phyloP scores from a whole-genome alignment of 2,329 filamentous ascomycete genomes.

The Penicillium palitans region DNA sequence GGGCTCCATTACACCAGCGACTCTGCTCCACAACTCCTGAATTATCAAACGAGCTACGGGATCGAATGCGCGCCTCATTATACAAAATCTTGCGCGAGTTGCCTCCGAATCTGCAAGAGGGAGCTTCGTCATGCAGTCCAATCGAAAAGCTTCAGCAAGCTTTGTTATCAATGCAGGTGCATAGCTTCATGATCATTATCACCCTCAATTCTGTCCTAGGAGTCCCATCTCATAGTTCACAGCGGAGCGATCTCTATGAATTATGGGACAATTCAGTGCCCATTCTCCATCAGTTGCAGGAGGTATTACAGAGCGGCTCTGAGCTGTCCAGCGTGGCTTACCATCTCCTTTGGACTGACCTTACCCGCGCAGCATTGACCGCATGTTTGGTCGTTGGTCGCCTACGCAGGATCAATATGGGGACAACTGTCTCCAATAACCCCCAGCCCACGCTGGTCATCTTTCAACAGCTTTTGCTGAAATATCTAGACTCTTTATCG shows the following conservation, averaged over 20 bases:
- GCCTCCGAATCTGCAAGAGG: not conserved
- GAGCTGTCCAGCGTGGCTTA: not conserved
- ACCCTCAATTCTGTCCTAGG: not conserved
- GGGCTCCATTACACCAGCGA: not conserved
- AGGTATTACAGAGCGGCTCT: not conserved
- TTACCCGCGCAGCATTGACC: not conserved
- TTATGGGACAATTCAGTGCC: not conserved
- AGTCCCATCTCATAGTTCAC: not conserved
- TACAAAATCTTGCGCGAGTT: not conserved
- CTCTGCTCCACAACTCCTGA: not conserved
- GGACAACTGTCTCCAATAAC: not conserved
- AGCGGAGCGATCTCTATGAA: not conserved
- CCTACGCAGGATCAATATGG: not conserved
- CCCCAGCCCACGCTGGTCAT: not conserved
- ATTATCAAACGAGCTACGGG: slow-evolving; percentile 3
- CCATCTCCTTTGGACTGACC: not conserved
- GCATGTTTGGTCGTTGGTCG: not conserved
- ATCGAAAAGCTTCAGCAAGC: not conserved
- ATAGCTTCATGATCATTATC: not conserved
- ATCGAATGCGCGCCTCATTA: not conserved
- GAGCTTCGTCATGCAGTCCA: not conserved
- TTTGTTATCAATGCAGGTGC: not conserved
- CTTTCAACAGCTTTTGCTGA: not conserved
- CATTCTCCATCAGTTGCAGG: not conserved
- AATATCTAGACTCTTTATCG: not conserved